A percentile compares a stretch with the other conserved stretches of the same genome.
phyloP scores from a whole-genome alignment of 2,329 filamentous ascomycete genomes.

The Lasiodiplodia theobromae region DNA sequence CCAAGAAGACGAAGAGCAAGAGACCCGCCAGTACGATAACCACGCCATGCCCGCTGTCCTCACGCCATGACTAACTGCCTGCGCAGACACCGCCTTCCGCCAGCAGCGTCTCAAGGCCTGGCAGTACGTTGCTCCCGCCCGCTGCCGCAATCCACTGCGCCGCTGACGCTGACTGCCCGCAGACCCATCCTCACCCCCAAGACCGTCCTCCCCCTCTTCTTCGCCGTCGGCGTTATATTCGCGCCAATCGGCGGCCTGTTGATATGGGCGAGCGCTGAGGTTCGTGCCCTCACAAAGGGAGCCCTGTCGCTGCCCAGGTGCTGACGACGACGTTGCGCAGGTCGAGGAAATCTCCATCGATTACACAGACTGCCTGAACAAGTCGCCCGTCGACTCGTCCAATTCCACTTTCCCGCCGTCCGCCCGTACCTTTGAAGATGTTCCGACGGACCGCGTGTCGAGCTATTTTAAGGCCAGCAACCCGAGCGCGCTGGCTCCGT shows the following conservation, averaged over 20 bases:
- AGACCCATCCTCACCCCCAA: conserved; percentile 95
- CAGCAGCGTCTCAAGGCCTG: conserved; percentile 98
- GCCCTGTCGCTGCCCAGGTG: not conserved
- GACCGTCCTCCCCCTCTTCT: conserved; percentile 90
- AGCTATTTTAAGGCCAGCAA: conserved; percentile 74
- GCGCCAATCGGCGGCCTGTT: conserved; percentile 89
- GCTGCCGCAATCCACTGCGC: conserved; percentile 1
- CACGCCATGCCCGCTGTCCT: conserved; percentile 29
- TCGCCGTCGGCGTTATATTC: conserved; percentile 88
- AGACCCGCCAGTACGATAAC: conserved; percentile 79
- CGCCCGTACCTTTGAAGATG: conserved; percentile 50
- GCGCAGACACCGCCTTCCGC: conserved; percentile 88
- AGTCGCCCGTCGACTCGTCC: conserved; percentile 56
- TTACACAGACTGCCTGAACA: conserved; percentile 77
- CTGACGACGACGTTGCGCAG: conserved; percentile 52
- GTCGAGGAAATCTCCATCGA: conserved; percentile 91
- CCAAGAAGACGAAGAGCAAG: conserved; percentile 81
- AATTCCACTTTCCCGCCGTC: conserved; percentile 32
- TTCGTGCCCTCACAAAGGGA: conserved; percentile 45
- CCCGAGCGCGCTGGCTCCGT: conserved; percentile 44
- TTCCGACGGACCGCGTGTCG: conserved; percentile 66
- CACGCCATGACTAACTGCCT: conserved; percentile 25
- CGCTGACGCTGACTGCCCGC: conserved; percentile 48
- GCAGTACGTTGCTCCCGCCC: conserved; percentile 72
- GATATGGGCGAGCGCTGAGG: conserved; percentile 82